These are phyloP conservation scores for Penicillium chermesinum DNA, from an alignment of 495 filamentous ascomycete genomes.

Conservation along the genomic window DNA sequence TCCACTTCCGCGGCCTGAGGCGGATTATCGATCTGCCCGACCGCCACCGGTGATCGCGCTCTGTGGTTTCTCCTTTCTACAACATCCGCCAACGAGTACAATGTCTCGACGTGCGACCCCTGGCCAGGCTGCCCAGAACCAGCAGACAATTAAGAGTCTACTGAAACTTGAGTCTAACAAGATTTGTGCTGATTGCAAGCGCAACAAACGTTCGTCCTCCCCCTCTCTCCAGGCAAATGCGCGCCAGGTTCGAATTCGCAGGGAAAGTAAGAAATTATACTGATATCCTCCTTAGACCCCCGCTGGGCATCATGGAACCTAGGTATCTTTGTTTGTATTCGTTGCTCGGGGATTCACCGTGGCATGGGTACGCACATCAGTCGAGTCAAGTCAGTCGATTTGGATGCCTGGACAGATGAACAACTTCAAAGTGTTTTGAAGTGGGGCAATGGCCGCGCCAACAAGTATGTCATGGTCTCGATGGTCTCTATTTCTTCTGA, in stretches of 20 bases:
- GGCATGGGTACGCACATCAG: conserved; percentile 99
- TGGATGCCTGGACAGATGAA: conserved; percentile 98
- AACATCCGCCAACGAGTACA: conserved; percentile 10
- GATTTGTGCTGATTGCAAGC: conserved; percentile 95
- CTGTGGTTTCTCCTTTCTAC: conserved; percentile 17
- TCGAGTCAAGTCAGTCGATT: conserved; percentile 93
- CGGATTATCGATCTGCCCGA: conserved; percentile 5
- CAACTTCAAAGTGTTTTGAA: conserved; percentile 84
- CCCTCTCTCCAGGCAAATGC: conserved; percentile 8
- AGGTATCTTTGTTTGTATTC: conserved; percentile 93
- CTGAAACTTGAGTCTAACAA: conserved; percentile 93
- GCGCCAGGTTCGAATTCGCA: neutral
- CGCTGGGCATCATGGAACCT: conserved; percentile 99
- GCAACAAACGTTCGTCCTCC: conserved; percentile 78
- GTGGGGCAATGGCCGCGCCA: conserved; percentile 94
- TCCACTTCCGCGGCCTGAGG: conserved; percentile 15
- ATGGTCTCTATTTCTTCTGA: conserved; percentile 4
- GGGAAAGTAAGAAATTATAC: neutral
- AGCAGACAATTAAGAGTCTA: conserved; percentile 82
- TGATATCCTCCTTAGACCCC: conserved; percentile 56
- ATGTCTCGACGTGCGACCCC: conserved; percentile 87
- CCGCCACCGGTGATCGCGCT: conserved; percentile 11
- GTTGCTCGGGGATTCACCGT: conserved; percentile 95
- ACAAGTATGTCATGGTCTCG: conserved; percentile 60
- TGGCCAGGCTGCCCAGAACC: conserved; percentile 83